Base-by-base conservation (phyloP, 2,329 filamentous ascomycete species). In the Escovopsis weberi region DNA sequence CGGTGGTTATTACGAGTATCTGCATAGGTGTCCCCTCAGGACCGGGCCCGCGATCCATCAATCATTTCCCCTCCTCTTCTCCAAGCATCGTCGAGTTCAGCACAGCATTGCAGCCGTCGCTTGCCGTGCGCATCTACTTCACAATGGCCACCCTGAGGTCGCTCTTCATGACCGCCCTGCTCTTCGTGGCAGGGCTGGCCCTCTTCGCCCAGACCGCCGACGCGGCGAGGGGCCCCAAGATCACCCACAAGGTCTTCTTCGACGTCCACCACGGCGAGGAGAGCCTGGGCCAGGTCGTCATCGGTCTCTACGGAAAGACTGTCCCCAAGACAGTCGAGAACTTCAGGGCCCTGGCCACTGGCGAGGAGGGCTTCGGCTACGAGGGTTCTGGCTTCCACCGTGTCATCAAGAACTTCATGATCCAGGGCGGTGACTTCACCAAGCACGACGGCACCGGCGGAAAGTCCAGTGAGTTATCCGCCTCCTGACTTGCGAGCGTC, bases 221-320 rank as follows among this genome's bases (percentile, higher is more conserved):
- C 53, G 83, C 84, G 43, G 70, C 70, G 51, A 86, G 89, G 70
- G 89, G 91, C 38, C 89, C 86, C 49, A 93, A 91, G 78, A 89
- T 95, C 70, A 95, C 88, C 56, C 73, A 85, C 73, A 94, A 94
- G 78, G 86, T 91, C 65, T 91, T 78, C 73, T 89, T 93, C 63
- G 85, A 91, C 64, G 80, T 93, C 52, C 66, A 72, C 55, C 79
- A 86, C 57, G 85, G 81, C 56, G 85, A 85, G 50, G 70, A 86
- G 64, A 61, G 72, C 39, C 59, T 89, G 36, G 85, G 85, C 47
- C 78, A 82, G 48, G 72, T 93, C 52, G 80, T 85, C 52, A 76
- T 91, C 33, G 85, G 85, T 53, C 78, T 93, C 40, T 93, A 91
- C 60, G 85, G 85, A 66, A 86, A 85, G 72, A 89, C 84, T 36